These are phyloP conservation scores for Sherardia arvensis DNA, from an alignment of 257 asterid species.

Conservation along the genomic window DNA sequence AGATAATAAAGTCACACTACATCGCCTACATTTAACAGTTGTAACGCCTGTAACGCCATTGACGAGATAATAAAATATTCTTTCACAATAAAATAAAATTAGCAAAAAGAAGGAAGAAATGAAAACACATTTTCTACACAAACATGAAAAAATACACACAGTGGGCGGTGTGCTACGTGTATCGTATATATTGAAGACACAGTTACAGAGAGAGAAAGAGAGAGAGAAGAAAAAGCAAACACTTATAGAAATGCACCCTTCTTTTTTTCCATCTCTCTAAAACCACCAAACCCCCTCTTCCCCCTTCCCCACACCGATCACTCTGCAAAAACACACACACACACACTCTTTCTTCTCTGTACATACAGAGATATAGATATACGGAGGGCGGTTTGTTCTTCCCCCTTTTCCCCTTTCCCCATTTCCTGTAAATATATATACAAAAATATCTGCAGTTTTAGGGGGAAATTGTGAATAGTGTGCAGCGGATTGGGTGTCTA, in stretches of 20 bases:
- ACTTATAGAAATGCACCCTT: conserved; percentile 4
- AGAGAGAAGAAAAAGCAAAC: conserved; percentile 8
- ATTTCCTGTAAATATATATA: background rate
- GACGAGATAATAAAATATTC: background rate
- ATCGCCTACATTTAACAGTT: too few relatives aligned
- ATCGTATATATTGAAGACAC: background rate
- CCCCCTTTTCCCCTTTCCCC: background rate
- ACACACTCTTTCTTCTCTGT: conserved; percentile 17
- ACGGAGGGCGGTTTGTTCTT: background rate
- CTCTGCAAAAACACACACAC: background rate
- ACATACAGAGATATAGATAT: background rate
- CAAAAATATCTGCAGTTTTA: conserved; percentile 1
- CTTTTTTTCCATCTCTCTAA: conserved; percentile 23
- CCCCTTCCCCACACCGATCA: conserved; percentile 19
- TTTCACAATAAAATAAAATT: too few relatives aligned
- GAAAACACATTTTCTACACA: too few relatives aligned
- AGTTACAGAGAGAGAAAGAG: background rate
- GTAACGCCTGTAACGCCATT: too few relatives aligned
- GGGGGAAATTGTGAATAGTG: conserved; percentile 18
- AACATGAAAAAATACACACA: background rate
- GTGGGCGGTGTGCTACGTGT: background rate
- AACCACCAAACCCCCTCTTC: conserved; percentile 35
- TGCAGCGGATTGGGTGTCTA: conserved; percentile 7
- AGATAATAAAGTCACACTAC: too few relatives aligned
- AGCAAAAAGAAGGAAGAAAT: too few relatives aligned